Evolutionary conservation across 1,139 yeast genomes (phyloP), one percentile per base, ranked within the genome.

Genomic region (Saccharomyces hybrid): DNA sequence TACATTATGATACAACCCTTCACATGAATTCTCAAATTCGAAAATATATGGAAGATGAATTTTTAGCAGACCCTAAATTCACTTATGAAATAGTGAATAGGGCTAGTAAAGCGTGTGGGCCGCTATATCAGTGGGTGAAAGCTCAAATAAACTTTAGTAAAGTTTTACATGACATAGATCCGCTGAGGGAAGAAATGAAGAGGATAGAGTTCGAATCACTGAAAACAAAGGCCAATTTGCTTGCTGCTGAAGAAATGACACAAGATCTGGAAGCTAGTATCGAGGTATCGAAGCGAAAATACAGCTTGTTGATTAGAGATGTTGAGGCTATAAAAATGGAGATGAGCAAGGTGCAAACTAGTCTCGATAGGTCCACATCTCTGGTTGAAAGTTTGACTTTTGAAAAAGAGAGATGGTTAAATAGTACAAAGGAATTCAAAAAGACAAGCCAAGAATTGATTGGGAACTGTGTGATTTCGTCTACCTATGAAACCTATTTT

Each of bases 51-150:
- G 83, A 82, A 53, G 63, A 70, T 1, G 76, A 74, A 0, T 93
- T 87, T 63, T 71, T 91, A 27, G 72, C 84, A 0, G 73, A 84
- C 53, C 79, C 84, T 0, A 86, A 81, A 53, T 91, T 79, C 65
- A 88, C 80, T 49, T 86, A 74, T 63, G 93, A 86, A 53, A 73
- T 86, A 0, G 97, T 88, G 0, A 82, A 88, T 64, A 76, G 97
- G 52, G 98, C 98, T 2, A 86, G 96, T 71, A 89, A 88, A 65
- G 97, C 98, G 0, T 90, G 97, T 74, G 98, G 97, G 0, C 99
- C 99, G 0, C 73, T 93, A 50, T 69, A 88, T 30, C 85, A 84
- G 59, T 93, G 99, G 99, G 95, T 90, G 0, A 77, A 78, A 56
- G 98, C 98, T 0, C 98, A 93, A 60, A 76, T 90, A 26, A 74